Evolutionary conservation across 2,329 filamentous ascomycete species (phyloP), one percentile per base, ranked within the genome.

Genomic region (Cercospora sp.): DNA sequence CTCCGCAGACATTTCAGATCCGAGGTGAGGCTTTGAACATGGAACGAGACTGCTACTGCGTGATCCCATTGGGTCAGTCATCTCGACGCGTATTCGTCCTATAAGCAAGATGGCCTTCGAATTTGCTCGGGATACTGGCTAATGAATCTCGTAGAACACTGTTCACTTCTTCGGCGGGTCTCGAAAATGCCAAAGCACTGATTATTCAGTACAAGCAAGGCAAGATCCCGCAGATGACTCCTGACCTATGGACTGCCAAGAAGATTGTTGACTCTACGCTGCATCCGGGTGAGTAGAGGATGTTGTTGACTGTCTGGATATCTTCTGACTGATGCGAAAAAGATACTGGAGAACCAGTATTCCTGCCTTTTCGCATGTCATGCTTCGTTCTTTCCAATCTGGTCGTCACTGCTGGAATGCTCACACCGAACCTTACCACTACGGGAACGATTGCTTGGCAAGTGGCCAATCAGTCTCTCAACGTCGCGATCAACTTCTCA

Each of bases 331-430:
- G n/a, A 3, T 26, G 31, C 20, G 10, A 10, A n/a, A 57, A 72
- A 96, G 95, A 99, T 80, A 98, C 94, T 18, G 95, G 95, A 73
- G 85, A 94, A 79, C 90, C 94, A 59, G 94, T 99, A 70, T 88
- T 98, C 75, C 86, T 99, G 18, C 95, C 95, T 20, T 98, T 98
- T 79, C 92, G 95, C 79, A 99, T 99, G 95, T 98, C 94, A 62
- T 91, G 87, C 81, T 99, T 95, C 79, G 93, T 96, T 64, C 81
- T 98, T 65, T 94, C 94, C 72, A 99, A 99, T 81, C 82, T 99
- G 79, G 85, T 98, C 67, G 94, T 98, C 69, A 99, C 95, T 57
- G 94, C 90, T 6, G 95, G 95, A 75, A 99, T 99, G 95, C 90
- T 99, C 65, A 95, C 94, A 63, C 95, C 95, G 3, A 91, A 91